These are phyloP conservation scores for Isabelozyma rhagii DNA, from an alignment of 805 yeast genomes.

Conservation along the genomic window DNA sequence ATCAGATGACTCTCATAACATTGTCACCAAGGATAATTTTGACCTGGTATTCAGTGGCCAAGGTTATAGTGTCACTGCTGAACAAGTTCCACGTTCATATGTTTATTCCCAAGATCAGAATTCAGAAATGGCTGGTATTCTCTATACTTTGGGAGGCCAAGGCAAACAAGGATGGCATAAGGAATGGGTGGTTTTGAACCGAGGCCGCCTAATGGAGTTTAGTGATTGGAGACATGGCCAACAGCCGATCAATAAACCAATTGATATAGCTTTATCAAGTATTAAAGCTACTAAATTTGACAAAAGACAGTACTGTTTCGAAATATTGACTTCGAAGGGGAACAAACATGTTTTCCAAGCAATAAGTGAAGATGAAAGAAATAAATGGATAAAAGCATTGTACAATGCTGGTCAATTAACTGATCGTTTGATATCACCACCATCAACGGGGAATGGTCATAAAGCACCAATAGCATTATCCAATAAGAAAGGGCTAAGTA, in stretches of 20 bases:
- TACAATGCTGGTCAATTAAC: constrained; percentile 54
- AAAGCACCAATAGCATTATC: neutral
- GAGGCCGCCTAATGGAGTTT: constrained; percentile 68
- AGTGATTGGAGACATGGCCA: constrained; percentile 77
- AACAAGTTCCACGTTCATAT: neutral
- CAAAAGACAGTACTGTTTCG: constrained; percentile 61
- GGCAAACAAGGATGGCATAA: constrained; percentile 80
- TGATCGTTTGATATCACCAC: constrained; percentile 8
- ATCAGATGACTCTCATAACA: constrained; percentile 4
- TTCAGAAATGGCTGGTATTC: constrained; percentile 43
- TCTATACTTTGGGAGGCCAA: constrained; percentile 58
- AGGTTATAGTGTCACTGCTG: neutral
- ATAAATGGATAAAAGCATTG: constrained; percentile 64
- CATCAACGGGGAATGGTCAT: neutral
- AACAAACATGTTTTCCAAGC: constrained; percentile 73
- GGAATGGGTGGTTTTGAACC: constrained; percentile 74
- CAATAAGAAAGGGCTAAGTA: constrained; percentile 3
- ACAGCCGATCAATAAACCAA: constrained; percentile 59
- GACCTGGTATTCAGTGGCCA: constrained; percentile 25
- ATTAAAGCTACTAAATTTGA: constrained; percentile 49
- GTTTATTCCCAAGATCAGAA: constrained; percentile 17
- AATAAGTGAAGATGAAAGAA: constrained; percentile 60
- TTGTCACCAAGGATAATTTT: constrained; percentile 22
- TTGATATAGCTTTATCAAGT: constrained; percentile 67
- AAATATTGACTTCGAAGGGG: constrained; percentile 68